These are phyloP conservation scores for Coriaria nepalensis DNA, from an alignment of 306 rosid species.

Conservation along the genomic window DNA sequence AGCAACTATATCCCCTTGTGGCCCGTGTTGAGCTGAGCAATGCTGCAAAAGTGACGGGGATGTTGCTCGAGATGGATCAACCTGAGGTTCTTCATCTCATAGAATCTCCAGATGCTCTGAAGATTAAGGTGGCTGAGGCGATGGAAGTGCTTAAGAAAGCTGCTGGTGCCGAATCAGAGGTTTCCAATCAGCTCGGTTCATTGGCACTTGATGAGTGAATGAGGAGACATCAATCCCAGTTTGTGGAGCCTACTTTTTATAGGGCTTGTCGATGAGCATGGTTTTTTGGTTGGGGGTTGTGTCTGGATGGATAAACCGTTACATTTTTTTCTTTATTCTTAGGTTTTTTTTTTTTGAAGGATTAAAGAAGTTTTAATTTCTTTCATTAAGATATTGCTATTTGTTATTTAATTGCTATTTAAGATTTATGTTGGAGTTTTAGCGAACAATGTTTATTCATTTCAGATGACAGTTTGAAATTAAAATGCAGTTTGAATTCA, in stretches of 20 bases:
- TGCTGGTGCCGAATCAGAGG: conserved; percentile 33
- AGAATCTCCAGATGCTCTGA: conserved; percentile 74
- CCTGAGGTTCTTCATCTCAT: conserved; percentile 90
- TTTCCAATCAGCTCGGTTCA: conserved; percentile 39
- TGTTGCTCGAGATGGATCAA: conserved; percentile 92
- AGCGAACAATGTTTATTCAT: background rate
- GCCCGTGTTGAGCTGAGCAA: conserved; percentile 40
- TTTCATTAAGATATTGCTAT: background rate
- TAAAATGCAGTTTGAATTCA: too few relatives aligned
- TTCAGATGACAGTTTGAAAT: too few relatives aligned
- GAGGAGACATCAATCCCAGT: background rate
- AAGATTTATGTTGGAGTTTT: conserved; percentile 11
- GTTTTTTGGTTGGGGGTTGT: conserved; percentile 4
- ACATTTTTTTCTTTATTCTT: background rate
- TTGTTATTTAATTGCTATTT: background rate
- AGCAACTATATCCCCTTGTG: conserved; percentile 76
- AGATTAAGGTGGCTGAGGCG: conserved; percentile 76
- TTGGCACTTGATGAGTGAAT: conserved; percentile 39
- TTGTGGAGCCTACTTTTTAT: conserved; percentile 10
- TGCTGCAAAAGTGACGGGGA: conserved; percentile 77
- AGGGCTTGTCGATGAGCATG: conserved; percentile 14
- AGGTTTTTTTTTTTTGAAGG: conserved; percentile 9
- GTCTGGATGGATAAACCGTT: background rate
- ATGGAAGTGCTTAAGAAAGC: conserved; percentile 66
- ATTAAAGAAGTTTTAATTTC: conserved; percentile 5